Evolutionary conservation across 2,329 filamentous ascomycete species (phyloP).

Genomic region (Colletotrichum musae): DNA sequence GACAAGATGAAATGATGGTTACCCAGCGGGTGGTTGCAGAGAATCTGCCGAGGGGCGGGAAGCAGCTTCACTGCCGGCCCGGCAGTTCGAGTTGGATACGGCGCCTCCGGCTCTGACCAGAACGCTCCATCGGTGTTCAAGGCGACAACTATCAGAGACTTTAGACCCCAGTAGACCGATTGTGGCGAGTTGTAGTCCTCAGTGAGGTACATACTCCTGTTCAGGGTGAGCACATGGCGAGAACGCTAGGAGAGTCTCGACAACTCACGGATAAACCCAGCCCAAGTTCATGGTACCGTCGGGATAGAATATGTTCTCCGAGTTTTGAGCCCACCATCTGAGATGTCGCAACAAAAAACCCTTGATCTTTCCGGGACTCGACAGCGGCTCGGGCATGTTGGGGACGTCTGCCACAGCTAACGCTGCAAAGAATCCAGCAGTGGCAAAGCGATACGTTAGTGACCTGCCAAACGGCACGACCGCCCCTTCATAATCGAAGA

Average conservation of each 20-base stretch:
- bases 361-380: conserved; percentile 58
- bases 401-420: conserved; percentile 58
- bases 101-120: conserved; percentile 58
- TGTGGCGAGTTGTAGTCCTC: conserved; percentile 72
- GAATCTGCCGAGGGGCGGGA: conserved; percentile 58
- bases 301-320: conserved; percentile 59
- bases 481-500: conserved; percentile 62
- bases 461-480: conserved; percentile 68
- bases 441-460: conserved; percentile 66
- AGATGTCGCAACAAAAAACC: conserved; percentile 65
- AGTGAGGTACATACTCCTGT: conserved; percentile 66
- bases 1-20: conserved; percentile 61
- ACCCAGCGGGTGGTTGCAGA: conserved; percentile 53
- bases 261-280: conserved; percentile 49
- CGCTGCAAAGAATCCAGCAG: conserved; percentile 63
- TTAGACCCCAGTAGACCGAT: conserved; percentile 68
- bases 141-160: conserved; percentile 60
- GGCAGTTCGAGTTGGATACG: conserved; percentile 42
- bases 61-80: conserved; percentile 3
- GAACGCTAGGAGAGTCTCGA: not conserved
- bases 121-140: conserved; percentile 56
- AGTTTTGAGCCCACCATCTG: conserved; percentile 62
- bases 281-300: conserved; percentile 67
- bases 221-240: not conserved
- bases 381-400: conserved; percentile 53